phyloP scores from a whole-genome alignment of 805 yeast species.

The Monosporozyma servazzii region DNA sequence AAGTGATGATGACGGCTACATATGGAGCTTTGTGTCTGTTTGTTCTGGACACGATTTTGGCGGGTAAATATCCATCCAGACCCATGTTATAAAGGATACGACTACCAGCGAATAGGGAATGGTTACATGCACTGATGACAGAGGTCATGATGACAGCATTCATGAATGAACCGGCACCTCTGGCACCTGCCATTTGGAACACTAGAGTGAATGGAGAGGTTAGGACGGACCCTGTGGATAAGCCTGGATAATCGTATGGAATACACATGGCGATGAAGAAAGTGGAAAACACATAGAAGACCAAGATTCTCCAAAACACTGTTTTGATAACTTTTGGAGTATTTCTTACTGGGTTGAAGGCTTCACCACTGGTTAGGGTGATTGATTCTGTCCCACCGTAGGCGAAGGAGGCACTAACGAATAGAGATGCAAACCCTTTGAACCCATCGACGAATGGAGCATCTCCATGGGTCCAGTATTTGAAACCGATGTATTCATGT shows the following conservation, averaged over 20 bases:
- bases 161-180: constrained; percentile 40
- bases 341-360: constrained; percentile 46
- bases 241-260: constrained; percentile 47
- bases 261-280: constrained; percentile 53
- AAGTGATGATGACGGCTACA: constrained; percentile 41
- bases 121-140: constrained; percentile 47
- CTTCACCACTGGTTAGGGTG: constrained; percentile 47
- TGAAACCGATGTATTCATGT: constrained; percentile 46
- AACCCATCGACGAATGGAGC: constrained; percentile 47
- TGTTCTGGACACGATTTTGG: constrained; percentile 28
- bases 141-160: constrained; percentile 50
- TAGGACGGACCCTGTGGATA: constrained; percentile 21
- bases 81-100: constrained; percentile 43
- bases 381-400: constrained; percentile 43
- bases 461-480: constrained; percentile 46
- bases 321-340: constrained; percentile 53
- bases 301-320: constrained; percentile 47
- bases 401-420: constrained; percentile 45
- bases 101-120: constrained; percentile 43
- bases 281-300: constrained; percentile 47
- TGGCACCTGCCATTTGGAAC: constrained; percentile 44
- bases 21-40: constrained; percentile 41
- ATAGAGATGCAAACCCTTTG: constrained; percentile 42
- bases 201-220: constrained; percentile 41
- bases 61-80: constrained; percentile 34